phyloP scores from a whole-genome alignment of 2,329 filamentous ascomycete species.

The Botryotinia calthae region DNA sequence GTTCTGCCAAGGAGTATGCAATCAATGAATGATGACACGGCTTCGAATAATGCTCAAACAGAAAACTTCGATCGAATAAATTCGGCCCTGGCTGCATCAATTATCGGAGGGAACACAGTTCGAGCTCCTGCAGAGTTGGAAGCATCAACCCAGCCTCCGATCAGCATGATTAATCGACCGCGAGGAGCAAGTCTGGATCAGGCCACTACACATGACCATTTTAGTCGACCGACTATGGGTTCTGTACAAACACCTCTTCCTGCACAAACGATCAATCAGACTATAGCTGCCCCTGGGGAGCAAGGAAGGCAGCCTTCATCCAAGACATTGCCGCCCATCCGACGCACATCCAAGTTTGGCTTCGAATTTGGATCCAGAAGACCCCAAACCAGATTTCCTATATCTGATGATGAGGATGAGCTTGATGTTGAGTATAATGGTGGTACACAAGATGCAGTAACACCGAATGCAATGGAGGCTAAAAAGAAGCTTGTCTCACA shows the following conservation, averaged over 20 bases:
- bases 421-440: not conserved
- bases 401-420: slow-evolving; percentile 32
- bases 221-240: not conserved
- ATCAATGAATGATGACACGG: slow-evolving; percentile 27
- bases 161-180: slow-evolving; percentile 28
- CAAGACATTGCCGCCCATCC: slow-evolving; percentile 52
- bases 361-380: slow-evolving; percentile 39
- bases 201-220: not conserved
- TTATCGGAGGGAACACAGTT: slow-evolving; percentile 8
- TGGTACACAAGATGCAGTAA: not conserved
- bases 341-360: slow-evolving; percentile 56
- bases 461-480: not conserved
- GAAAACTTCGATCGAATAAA: not conserved
- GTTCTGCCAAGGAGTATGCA: slow-evolving; percentile 25
- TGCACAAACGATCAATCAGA: not conserved
- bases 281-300: not conserved
- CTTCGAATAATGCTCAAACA: slow-evolving; percentile 32
- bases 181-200: slow-evolving; percentile 25
- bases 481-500: not conserved
- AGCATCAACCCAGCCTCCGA: not conserved
- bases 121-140: not conserved
- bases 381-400: slow-evolving; percentile 33
- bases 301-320: slow-evolving; percentile 41
- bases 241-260: slow-evolving; percentile 17
- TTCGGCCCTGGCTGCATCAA: not conserved